phyloP scores from a whole-genome alignment of 768 basidiomycete genomes.

The Termitomyces sp. region DNA sequence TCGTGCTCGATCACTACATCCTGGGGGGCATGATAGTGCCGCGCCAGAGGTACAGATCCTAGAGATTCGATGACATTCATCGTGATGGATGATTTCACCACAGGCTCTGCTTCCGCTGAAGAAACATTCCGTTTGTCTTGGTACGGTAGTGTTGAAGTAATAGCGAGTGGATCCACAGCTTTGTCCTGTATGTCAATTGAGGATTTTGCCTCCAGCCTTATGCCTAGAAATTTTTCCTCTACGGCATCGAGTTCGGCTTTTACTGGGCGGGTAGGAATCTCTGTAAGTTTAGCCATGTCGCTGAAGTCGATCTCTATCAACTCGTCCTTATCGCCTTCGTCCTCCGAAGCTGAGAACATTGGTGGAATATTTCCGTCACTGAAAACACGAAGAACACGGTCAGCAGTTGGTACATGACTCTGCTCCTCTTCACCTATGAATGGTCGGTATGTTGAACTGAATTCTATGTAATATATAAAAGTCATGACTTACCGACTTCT shows the following conservation, averaged over 20 bases:
- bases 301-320: slow-evolving; percentile 64
- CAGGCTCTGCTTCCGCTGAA: neutral
- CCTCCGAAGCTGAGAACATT: slow-evolving; percentile 21
- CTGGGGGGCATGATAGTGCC: neutral
- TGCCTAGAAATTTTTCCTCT: slow-evolving; percentile 32
- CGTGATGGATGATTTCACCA: neutral
- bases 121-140: neutral
- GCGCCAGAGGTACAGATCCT: neutral
- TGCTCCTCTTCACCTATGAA: slow-evolving; percentile 39
- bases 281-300: slow-evolving; percentile 46
- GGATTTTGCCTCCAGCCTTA: slow-evolving; percentile 16
- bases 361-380: slow-evolving; percentile 26
- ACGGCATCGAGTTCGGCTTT: slow-evolving; percentile 13
- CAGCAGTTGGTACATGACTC: slow-evolving; percentile 64
- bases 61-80: neutral
- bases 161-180: neutral
- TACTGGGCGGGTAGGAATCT: slow-evolving; percentile 16
- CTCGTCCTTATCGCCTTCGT: slow-evolving; percentile 28
- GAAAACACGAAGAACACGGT: slow-evolving; percentile 62
- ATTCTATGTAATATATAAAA: neutral
- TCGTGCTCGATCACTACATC: neutral
- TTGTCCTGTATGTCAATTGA: neutral
- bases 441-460: neutral
- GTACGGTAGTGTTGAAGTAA: neutral
- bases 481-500: slow-evolving; percentile 37